A percentile compares a stretch with the other conserved stretches of the same genome.
Evolutionary conservation across 2,329 filamentous ascomycete species (phyloP).

Genomic region (Blastomyces silverae): DNA sequence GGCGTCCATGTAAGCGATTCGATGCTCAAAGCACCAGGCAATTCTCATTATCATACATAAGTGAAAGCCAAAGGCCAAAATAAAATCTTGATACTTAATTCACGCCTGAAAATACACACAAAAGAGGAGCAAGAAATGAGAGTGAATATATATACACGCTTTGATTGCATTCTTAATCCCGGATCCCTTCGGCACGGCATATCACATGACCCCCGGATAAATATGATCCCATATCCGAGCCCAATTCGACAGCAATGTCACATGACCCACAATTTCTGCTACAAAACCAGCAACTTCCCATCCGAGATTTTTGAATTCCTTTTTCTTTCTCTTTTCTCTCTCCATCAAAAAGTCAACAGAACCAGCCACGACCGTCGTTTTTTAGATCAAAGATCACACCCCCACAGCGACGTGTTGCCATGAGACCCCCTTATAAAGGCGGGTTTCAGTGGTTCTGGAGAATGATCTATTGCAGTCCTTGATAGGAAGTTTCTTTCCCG

Average conservation of each 20-base stretch:
- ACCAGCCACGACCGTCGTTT: slow-evolving; percentile 64
- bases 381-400: slow-evolving; percentile 31
- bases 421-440: slow-evolving; percentile 35
- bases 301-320: slow-evolving; percentile 22
- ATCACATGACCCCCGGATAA: slow-evolving; percentile 20
- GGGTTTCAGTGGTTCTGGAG: slow-evolving; percentile 58
- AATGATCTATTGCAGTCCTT: slow-evolving; percentile 49
- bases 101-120: neutral
- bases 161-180: neutral
- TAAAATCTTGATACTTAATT: neutral
- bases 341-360: slow-evolving; percentile 54
- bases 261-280: slow-evolving; percentile 27
- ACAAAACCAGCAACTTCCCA: slow-evolving; percentile 25
- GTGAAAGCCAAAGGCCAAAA: neutral
- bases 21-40: neutral
- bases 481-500: slow-evolving; percentile 66
- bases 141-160: neutral
- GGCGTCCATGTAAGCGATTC: slow-evolving; percentile 3
- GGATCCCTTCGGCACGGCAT: neutral
- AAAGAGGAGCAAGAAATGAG: neutral
- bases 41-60: slow-evolving; percentile 3
- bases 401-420: slow-evolving; percentile 63
- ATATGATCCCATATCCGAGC: slow-evolving; percentile 18
- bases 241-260: slow-evolving; percentile 17
- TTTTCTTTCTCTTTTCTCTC: slow-evolving; percentile 38